These are phyloP conservation scores for Carex cristatella DNA, from an alignment of 176 grass and related monocot genomes.

Conservation along the genomic window DNA sequence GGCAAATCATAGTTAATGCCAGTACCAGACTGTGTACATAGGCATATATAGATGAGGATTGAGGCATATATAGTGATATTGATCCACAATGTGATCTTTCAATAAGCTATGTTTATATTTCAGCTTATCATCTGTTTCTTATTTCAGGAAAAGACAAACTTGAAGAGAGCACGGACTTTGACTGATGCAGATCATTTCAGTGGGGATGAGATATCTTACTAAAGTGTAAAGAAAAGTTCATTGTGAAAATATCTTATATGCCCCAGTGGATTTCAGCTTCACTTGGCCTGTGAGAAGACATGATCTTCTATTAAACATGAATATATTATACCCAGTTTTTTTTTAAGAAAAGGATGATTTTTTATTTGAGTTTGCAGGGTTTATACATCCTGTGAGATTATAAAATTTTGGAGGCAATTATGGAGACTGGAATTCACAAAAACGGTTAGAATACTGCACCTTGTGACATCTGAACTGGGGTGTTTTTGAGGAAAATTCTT, in stretches of 20 bases:
- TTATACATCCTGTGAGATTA: neutral
- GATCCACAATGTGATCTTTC: neutral
- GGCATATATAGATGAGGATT: neutral
- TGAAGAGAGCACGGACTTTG: conserved; percentile 37
- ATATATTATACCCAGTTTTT: neutral
- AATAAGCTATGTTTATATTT: conserved; percentile 5
- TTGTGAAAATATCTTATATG: neutral
- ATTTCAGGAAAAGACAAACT: conserved; percentile 31
- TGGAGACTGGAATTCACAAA: neutral
- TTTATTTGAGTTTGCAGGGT: conserved; percentile 8
- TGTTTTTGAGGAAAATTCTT: neutral
- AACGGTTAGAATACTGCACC: conserved; percentile 2
- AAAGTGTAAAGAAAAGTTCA: conserved; percentile 1
- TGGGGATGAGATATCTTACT: conserved; percentile 47
- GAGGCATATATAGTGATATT: neutral
- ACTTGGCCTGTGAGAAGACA: neutral
- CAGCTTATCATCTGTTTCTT: conserved; percentile 9
- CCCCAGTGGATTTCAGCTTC: conserved; percentile 1
- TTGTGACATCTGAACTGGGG: conserved; percentile 8
- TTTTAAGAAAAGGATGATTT: neutral
- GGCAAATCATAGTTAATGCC: neutral
- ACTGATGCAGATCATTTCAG: conserved; percentile 64
- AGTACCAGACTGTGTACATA: neutral
- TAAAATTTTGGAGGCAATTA: conserved; percentile 9
- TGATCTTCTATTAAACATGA: conserved; percentile 2